Evolutionary conservation across 805 yeast genomes (phyloP), one percentile per base, ranked within the genome.

Genomic region (Limtongia smithiae): DNA sequence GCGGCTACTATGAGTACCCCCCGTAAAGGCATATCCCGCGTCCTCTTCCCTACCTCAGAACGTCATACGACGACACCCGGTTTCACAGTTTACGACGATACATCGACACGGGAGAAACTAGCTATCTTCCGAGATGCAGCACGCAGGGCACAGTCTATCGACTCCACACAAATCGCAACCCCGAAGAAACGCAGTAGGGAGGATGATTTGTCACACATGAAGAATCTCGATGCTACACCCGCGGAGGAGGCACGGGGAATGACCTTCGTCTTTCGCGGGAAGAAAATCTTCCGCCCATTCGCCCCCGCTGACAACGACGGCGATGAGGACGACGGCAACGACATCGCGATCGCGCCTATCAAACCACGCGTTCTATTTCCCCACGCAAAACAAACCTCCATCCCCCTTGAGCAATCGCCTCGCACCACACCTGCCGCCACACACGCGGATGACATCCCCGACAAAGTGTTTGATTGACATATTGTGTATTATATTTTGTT

Each of bases 271-370:
- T 25, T 25, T 34, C 51, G 57, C 11, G 57, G 57, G 18, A 53
- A 53, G 44, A 45, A 44, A 22, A 28, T 53, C 17, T 53, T 53
- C 30, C 39, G 57, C 22, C 55, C 50, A 15, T 51, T 53, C 18
- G 37, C 51, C 4, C 20, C 28, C n/a, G 45, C 36, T 3, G 46
- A 38, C n/a, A 44, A 46, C 8, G 17, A 35, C 15, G 41, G 48
- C 2, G 47, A 34, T n/a, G 17, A 28, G 9, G 32, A 37, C 11
- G 41, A 46, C 36, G 28, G 41, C 25, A 49, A 46, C 25, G 57
- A 53, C 20, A 35, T 51, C 9, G 43, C 57, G 1, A 32, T 53
- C 22, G 55, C 46, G 22, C 51, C 57, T 7, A 42, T 53, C 17
- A 36, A 43, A 18, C 57, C 57, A 12, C 35, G 55, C 20, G 30